Evolutionary conservation across 495 filamentous ascomycete species (phyloP).

Genomic region (Penicillium dipodomyicola): DNA sequence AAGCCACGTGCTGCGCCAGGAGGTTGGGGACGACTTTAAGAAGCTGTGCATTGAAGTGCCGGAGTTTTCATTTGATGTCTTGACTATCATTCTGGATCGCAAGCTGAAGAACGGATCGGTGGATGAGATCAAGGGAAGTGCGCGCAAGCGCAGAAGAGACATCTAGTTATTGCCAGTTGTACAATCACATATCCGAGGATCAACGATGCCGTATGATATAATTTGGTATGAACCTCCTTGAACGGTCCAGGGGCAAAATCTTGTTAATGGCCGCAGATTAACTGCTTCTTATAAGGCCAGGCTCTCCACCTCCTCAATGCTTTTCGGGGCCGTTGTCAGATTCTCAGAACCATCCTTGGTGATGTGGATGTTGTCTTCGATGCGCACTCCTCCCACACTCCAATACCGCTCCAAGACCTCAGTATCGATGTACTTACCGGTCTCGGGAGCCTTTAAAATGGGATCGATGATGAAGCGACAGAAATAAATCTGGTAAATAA

Average conservation of each 20-base stretch:
- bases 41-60: slow-evolving; percentile 83
- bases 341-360: slow-evolving; percentile 76
- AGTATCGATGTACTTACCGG: slow-evolving; percentile 69
- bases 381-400: slow-evolving; percentile 83
- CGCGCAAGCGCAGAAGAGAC: slow-evolving; percentile 35
- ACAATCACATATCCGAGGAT: not conserved
- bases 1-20: slow-evolving; percentile 74
- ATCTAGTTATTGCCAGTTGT: slow-evolving; percentile 18
- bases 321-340: slow-evolving; percentile 73
- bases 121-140: slow-evolving; percentile 33
- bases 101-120: slow-evolving; percentile 53
- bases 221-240: not conserved
- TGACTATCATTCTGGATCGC: slow-evolving; percentile 63
- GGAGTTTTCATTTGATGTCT: slow-evolving; percentile 88
- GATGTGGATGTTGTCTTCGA: slow-evolving; percentile 75
- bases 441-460: slow-evolving; percentile 66
- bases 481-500: slow-evolving; percentile 71
- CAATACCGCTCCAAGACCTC: slow-evolving; percentile 77
- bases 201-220: not conserved
- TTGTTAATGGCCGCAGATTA: not conserved
- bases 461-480: slow-evolving; percentile 90
- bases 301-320: slow-evolving; percentile 65
- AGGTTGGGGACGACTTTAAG: slow-evolving; percentile 79
- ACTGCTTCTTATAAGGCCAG: slow-evolving; percentile 25
- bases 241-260: not conserved